A percentile compares a stretch with the other conserved stretches of the same genome.
These are phyloP conservation scores for Biscutella laevigata DNA, from an alignment of 441 rosid genomes.

Conservation along the genomic window DNA sequence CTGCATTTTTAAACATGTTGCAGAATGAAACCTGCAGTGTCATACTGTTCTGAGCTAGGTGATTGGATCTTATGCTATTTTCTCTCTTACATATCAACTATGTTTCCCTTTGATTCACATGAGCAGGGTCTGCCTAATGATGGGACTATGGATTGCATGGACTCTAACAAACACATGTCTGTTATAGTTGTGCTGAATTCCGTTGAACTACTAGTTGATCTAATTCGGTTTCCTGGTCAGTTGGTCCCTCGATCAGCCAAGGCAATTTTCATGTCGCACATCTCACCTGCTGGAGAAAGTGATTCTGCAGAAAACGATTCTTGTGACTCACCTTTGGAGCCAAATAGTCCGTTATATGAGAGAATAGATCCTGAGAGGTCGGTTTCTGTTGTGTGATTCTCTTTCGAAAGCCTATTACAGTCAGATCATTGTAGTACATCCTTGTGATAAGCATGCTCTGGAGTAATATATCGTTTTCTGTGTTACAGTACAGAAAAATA, in stretches of 20 bases:
- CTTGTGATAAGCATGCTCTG: conserved; percentile 10
- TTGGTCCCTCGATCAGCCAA: conserved; percentile 76
- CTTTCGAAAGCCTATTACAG: conserved; percentile 8
- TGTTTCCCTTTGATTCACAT: conserved; percentile 8
- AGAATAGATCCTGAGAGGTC: conserved; percentile 83
- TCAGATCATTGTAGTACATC: not conserved
- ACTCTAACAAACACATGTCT: conserved; percentile 91
- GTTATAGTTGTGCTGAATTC: conserved; percentile 82
- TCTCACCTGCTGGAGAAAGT: conserved; percentile 95
- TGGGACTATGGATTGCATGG: conserved; percentile 64
- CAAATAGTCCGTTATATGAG: conserved; percentile 95
- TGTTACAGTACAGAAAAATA: conserved; percentile 74
- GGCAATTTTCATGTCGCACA: conserved; percentile 91
- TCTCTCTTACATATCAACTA: not conserved
- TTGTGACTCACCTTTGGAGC: conserved; percentile 98
- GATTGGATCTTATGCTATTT: not conserved
- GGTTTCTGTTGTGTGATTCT: conserved; percentile 19
- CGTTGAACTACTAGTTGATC: conserved; percentile 84
- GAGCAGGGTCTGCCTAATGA: conserved; percentile 91
- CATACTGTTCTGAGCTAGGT: not conserved
- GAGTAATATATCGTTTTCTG: conserved; percentile 21
- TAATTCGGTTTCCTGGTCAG: conserved; percentile 92
- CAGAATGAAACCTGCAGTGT: not conserved
- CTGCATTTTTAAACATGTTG: not conserved
- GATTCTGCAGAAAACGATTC: conserved; percentile 99